A percentile compares a stretch with the other conserved stretches of the same genome.
phyloP scores from a whole-genome alignment of 2,329 filamentous ascomycete species.

The Cercospora sojina region DNA sequence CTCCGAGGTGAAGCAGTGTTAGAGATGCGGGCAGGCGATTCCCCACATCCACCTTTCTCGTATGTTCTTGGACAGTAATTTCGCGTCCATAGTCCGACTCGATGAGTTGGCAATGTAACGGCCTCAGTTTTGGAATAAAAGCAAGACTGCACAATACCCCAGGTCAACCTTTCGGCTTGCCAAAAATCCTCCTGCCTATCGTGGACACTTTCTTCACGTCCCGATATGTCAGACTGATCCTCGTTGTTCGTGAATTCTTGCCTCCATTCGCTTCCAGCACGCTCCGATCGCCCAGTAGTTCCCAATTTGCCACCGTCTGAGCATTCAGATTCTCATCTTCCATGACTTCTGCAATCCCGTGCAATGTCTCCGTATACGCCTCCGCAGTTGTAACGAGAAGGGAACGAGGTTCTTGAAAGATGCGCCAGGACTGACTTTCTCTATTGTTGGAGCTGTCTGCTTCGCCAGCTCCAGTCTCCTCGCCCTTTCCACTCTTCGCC shows the following conservation, averaged over 20 bases:
- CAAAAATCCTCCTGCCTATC: constrained; percentile 65
- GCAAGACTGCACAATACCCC: neutral
- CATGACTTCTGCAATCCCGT: constrained; percentile 67
- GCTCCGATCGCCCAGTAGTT: constrained; percentile 55
- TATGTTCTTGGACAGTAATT: neutral
- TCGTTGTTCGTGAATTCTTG: constrained; percentile 56
- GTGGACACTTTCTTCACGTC: constrained; percentile 83
- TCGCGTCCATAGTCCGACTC: neutral
- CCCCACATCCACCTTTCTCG: neutral
- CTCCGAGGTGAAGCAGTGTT: constrained; percentile 20
- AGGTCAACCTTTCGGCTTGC: constrained; percentile 33
- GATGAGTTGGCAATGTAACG: neutral
- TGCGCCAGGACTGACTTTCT: constrained; percentile 46
- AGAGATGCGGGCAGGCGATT: neutral
- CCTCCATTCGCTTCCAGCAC: constrained; percentile 49
- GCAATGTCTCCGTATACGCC: constrained; percentile 69
- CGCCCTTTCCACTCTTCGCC: constrained; percentile 43
- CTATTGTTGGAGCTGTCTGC: neutral
- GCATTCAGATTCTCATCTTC: constrained; percentile 65
- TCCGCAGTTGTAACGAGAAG: constrained; percentile 68
- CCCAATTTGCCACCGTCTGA: constrained; percentile 67
- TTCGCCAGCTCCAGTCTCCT: constrained; percentile 48
- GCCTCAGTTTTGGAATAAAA: neutral
- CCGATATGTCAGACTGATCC: constrained; percentile 76
- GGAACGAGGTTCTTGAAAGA: constrained; percentile 82